Evolutionary conservation across 169 alveolate species (phyloP).

Genomic region (Cryptosporidium viatorum): DNA sequence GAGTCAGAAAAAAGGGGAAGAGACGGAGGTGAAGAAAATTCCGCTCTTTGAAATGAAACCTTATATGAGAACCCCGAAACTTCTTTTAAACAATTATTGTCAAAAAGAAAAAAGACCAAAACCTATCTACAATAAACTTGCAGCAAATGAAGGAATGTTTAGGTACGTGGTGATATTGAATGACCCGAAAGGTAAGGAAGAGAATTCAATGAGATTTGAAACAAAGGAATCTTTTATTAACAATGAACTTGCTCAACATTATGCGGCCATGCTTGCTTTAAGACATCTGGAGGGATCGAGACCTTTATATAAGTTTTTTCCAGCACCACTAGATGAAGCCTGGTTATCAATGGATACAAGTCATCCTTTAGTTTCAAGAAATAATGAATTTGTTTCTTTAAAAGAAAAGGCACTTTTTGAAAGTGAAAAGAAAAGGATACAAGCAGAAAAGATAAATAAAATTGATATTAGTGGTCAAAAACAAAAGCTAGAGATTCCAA

Average conservation of each 20-base stretch:
- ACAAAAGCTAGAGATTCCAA: slow-evolving; percentile 66
- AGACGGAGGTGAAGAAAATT: slow-evolving; percentile 8
- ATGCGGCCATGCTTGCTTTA: slow-evolving; percentile 54
- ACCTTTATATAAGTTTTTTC: slow-evolving; percentile 54
- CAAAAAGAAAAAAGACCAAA: slow-evolving; percentile 68
- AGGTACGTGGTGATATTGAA: slow-evolving; percentile 37
- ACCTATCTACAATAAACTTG: slow-evolving; percentile 24
- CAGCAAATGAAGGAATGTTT: slow-evolving; percentile 20
- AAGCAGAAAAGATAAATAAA: slow-evolving; percentile 21
- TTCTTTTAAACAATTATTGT: slow-evolving; percentile 25
- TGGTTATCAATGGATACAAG: slow-evolving; percentile 62
- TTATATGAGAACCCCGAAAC: slow-evolving; percentile 73
- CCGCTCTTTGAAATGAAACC: slow-evolving; percentile 56
- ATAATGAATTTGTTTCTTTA: slow-evolving; percentile 27
- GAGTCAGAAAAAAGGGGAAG: neutral
- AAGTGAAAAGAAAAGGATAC: neutral
- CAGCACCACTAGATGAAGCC: slow-evolving; percentile 59
- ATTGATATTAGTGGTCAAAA: slow-evolving; percentile 19
- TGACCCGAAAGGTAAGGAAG: slow-evolving; percentile 57
- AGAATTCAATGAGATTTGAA: slow-evolving; percentile 36
- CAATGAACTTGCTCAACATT: slow-evolving; percentile 60
- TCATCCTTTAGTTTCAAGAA: slow-evolving; percentile 39
- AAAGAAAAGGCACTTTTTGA: slow-evolving; percentile 34
- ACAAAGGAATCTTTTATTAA: slow-evolving; percentile 48
- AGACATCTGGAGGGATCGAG: slow-evolving; percentile 25